Evolutionary conservation across 2,329 filamentous ascomycete species (phyloP).

Genomic region (Sporothrix mexicana): DNA sequence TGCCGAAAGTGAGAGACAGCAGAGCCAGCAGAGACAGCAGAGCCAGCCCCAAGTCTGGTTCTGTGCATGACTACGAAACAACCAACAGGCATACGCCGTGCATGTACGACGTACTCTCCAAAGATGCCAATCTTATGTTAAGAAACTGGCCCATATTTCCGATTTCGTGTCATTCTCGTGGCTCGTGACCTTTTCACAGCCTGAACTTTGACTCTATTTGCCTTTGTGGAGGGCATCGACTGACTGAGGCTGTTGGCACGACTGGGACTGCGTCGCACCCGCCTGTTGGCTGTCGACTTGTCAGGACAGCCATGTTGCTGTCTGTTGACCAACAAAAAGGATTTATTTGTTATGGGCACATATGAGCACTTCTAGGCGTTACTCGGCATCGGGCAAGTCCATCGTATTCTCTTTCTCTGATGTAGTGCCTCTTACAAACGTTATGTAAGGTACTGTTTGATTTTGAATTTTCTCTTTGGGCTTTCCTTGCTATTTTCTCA

Average conservation of each 20-base stretch:
- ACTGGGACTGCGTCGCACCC: conserved; percentile 13
- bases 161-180: background rate
- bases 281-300: background rate
- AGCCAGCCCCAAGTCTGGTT: too few species aligned
- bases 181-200: background rate
- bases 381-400: too few species aligned
- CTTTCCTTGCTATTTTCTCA: background rate
- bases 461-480: background rate
- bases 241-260: background rate
- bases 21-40: background rate
- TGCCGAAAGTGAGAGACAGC: conserved; percentile 8
- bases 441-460: background rate
- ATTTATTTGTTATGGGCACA: background rate
- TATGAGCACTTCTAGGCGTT: too few species aligned
- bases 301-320: too few species aligned
- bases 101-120: too few species aligned
- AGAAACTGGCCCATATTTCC: background rate
- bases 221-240: too few species aligned
- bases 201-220: too few species aligned
- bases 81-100: conserved; percentile 8
- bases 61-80: conserved; percentile 9
- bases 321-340: background rate
- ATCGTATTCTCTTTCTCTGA: too few species aligned
- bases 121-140: too few species aligned
- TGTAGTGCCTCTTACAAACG: background rate